Percentiles rank a stretch among this genome's conserved stretches.
These are phyloP conservation scores for Adansonia madagascariensis DNA, from an alignment of 441 rosid species.

Conservation along the genomic window DNA sequence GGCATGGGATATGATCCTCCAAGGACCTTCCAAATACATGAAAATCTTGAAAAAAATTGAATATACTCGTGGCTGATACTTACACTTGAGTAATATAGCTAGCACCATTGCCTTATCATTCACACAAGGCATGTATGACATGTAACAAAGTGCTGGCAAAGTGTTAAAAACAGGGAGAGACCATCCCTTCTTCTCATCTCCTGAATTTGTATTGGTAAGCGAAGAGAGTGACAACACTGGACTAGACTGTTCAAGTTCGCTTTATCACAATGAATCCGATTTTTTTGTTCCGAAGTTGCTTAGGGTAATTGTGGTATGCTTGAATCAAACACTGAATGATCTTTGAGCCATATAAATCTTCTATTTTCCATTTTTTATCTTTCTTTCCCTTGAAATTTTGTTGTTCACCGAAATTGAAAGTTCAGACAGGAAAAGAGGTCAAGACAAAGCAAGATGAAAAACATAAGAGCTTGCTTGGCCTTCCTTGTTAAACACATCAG, in stretches of 20 bases:
- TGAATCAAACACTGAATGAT: background rate
- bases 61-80: too few relatives aligned
- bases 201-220: background rate
- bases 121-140: background rate
- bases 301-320: background rate
- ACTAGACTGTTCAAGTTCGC: background rate
- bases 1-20: too few relatives aligned
- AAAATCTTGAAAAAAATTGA: too few relatives aligned
- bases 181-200: background rate
- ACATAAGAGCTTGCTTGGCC: background rate
- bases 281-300: background rate
- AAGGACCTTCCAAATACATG: too few relatives aligned
- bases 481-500: background rate
- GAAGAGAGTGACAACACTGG: background rate
- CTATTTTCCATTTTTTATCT: background rate
- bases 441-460: background rate
- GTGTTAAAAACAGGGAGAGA: constrained; percentile 3
- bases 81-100: background rate
- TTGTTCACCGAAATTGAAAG: background rate
- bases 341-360: background rate
- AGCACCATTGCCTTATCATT: background rate
- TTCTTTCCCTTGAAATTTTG: background rate
- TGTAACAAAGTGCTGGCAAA: background rate
- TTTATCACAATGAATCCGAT: background rate
- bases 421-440: background rate